A percentile compares a stretch with the other conserved stretches of the same genome.
Conservation (phyloP, 129 eudicot species). For the Kitagawia praeruptora region DNA sequence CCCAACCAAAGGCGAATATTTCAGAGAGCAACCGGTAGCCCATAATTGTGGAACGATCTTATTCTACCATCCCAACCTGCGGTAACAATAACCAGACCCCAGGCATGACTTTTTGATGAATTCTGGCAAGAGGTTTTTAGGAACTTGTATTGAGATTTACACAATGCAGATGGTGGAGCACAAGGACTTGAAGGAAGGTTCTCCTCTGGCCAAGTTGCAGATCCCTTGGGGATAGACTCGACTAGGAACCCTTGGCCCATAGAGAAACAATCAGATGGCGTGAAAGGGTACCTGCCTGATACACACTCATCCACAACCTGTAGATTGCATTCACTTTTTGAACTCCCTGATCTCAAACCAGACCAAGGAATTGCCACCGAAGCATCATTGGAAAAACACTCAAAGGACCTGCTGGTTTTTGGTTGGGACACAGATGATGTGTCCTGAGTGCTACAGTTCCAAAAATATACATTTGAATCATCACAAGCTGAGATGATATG, state of each 20-base stretch:
- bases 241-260: conserved; percentile 42
- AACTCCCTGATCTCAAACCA: conserved; percentile 33
- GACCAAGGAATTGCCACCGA: conserved; percentile 88
- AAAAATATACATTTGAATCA: conserved; percentile 70
- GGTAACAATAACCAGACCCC: conserved; percentile 90
- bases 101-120: conserved; percentile 55
- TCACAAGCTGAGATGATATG: conserved; percentile 72
- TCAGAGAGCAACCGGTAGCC: conserved; percentile 59
- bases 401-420: conserved; percentile 55
- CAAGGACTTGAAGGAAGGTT: conserved; percentile 56
- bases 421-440: conserved; percentile 34
- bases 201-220: conserved; percentile 98
- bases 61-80: conserved; percentile 96
- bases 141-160: conserved; percentile 64
- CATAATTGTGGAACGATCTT: conserved; percentile 86
- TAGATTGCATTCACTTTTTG: conserved; percentile 15
- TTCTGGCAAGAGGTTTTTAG: conserved; percentile 56
- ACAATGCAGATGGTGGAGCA: conserved; percentile 23
- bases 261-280: conserved; percentile 56
- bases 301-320: conserved; percentile 17
- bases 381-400: conserved; percentile 68
- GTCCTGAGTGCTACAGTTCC: conserved; percentile 46
- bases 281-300: conserved; percentile 26
- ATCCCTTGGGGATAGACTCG: conserved; percentile 60
- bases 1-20: neutral